phyloP scores from a whole-genome alignment of 129 eudicot genomes.

The Flaveria bidentis region DNA sequence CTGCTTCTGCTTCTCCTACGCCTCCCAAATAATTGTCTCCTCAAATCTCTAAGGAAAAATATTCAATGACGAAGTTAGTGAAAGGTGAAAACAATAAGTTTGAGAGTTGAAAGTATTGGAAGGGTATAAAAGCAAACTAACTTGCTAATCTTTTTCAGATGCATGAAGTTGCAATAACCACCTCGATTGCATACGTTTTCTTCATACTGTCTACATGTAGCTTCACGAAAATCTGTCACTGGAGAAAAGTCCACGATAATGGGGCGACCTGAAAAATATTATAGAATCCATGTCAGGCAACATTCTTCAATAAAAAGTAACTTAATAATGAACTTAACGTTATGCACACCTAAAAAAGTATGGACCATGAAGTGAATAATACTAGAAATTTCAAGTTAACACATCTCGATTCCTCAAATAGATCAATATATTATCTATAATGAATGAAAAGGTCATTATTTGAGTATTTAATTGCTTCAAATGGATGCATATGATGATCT shows the following conservation, averaged over 20 bases:
- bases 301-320: not conserved
- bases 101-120: not conserved
- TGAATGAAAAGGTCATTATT: not conserved
- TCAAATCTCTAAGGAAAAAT: constrained; percentile 57
- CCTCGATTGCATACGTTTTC: constrained; percentile 97
- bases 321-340: not conserved
- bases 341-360: not conserved
- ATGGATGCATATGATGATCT: not conserved
- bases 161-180: constrained; percentile 99
- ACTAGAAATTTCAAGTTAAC: not conserved
- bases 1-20: constrained; percentile 88
- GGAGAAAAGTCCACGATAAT: constrained; percentile 96
- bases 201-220: constrained; percentile 95
- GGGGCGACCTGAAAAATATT: constrained; percentile 66
- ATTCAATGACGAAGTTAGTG: constrained; percentile 12
- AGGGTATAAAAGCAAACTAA: constrained; percentile 23
- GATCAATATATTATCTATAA: not conserved
- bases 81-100: not conserved
- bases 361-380: not conserved
- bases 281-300: constrained; percentile 15
- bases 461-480: not conserved
- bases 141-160: constrained; percentile 93
- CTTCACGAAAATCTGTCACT: constrained; percentile 98
- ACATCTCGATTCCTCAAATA: not conserved
- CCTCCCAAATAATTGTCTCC: constrained; percentile 83